A percentile compares a stretch with the other conserved stretches of the same genome.
These are phyloP conservation scores for Hondaea fermentalgiana DNA, from an alignment of 108 stramenopile species.

Conservation along the genomic window DNA sequence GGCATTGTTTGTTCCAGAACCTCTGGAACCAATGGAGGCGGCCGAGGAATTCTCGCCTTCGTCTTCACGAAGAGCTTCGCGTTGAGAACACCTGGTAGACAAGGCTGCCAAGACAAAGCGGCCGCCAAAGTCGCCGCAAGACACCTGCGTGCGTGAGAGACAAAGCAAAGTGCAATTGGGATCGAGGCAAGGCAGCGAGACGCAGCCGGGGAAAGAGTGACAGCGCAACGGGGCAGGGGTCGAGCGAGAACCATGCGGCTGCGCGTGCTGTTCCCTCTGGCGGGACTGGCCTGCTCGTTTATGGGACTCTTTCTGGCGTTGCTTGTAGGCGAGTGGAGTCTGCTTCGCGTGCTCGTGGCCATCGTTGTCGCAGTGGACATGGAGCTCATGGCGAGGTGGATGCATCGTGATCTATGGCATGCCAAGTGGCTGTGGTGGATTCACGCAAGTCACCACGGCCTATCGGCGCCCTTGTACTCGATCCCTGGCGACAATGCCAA, in stretches of 20 bases:
- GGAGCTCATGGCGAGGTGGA: neutral
- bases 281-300: neutral
- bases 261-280: neutral
- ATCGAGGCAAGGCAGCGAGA: too few relatives aligned
- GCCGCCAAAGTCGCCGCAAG: too few relatives aligned
- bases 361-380: neutral
- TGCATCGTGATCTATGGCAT: neutral
- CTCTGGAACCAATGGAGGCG: too few relatives aligned
- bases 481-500: neutral
- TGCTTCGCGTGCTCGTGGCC: neutral
- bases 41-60: too few relatives aligned
- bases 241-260: neutral
- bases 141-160: too few relatives aligned
- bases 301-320: neutral
- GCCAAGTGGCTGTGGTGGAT: neutral
- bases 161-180: too few relatives aligned
- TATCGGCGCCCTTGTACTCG: neutral
- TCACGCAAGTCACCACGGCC: neutral
- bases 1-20: too few relatives aligned
- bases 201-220: too few relatives aligned
- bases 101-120: too few relatives aligned
- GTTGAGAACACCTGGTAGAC: too few relatives aligned
- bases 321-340: neutral
- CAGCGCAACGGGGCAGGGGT: too few relatives aligned
- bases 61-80: too few relatives aligned